Percentiles rank a stretch among this genome's conserved stretches.
phyloP scores from a whole-genome alignment of 2,329 filamentous ascomycete species.

The Salinomyces thailandicus region DNA sequence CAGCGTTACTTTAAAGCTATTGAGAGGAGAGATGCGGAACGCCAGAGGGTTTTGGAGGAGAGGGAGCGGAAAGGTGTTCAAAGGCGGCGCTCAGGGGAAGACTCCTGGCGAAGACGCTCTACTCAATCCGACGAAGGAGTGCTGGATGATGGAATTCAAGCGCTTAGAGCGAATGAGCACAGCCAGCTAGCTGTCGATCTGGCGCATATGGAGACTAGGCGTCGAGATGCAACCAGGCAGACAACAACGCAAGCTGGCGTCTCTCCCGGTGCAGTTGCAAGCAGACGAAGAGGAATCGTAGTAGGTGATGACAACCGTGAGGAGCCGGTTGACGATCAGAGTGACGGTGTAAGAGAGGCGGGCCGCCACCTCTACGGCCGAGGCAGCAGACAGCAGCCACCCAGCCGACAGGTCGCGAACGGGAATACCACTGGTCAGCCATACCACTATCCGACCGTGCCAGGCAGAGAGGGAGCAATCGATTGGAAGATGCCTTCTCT shows the following conservation, averaged over 20 bases:
- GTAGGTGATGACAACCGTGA: conserved; percentile 3
- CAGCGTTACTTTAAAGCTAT: conserved; percentile 53
- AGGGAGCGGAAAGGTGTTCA: conserved; percentile 8
- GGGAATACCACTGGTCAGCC: conserved; percentile 7
- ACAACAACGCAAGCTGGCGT: conserved; percentile 44
- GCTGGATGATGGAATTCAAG: conserved; percentile 5
- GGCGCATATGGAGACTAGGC: conserved; percentile 59
- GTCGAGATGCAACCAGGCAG: conserved; percentile 51
- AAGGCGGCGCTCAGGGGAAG: conserved; percentile 7
- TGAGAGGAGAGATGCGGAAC: conserved; percentile 28
- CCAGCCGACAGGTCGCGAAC: not conserved
- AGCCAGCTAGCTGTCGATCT: conserved; percentile 66
- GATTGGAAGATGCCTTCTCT: conserved; percentile 21
- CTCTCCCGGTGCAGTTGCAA: conserved; percentile 32
- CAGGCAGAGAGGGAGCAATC: conserved; percentile 28
- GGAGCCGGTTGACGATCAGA: not conserved
- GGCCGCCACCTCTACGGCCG: conserved; percentile 12
- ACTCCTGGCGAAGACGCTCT: conserved; percentile 4
- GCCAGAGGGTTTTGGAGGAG: conserved; percentile 12
- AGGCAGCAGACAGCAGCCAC: not conserved
- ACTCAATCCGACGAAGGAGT: conserved; percentile 8
- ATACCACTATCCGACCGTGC: conserved; percentile 38
- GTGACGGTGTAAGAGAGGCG: conserved; percentile 15
- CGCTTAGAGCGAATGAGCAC: conserved; percentile 58
- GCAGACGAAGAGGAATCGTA: conserved; percentile 19